These are phyloP conservation scores for Echites panduratus DNA, from an alignment of 257 asterid species.

Conservation along the genomic window DNA sequence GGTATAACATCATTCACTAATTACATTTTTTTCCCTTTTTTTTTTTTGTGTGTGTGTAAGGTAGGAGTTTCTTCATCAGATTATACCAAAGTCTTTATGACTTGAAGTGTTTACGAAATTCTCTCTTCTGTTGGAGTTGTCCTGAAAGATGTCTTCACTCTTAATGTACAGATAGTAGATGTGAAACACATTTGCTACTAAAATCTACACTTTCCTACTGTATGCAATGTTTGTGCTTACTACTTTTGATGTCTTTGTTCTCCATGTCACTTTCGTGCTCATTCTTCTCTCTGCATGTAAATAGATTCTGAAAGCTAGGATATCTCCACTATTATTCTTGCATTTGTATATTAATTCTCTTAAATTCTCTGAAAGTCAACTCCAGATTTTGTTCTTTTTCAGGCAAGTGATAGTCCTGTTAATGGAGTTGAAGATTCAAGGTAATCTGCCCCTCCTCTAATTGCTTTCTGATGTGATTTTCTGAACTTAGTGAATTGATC, in stretches of 20 bases:
- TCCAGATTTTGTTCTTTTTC: background rate
- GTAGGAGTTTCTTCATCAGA: background rate
- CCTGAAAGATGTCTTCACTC: background rate
- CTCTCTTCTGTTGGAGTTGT: background rate
- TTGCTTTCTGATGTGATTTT: constrained; percentile 1
- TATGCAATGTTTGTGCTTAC: background rate
- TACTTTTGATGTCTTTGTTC: too few relatives aligned
- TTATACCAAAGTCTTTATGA: background rate
- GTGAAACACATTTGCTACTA: background rate
- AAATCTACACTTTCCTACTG: background rate
- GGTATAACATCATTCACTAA: constrained; percentile 15
- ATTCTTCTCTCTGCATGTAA: background rate
- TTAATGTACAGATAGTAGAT: background rate
- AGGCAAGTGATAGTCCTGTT: constrained; percentile 9
- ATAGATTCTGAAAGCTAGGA: background rate
- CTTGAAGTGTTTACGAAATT: background rate
- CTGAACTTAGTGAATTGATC: background rate
- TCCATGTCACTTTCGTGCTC: background rate
- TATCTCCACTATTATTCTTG: background rate
- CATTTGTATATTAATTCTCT: background rate
- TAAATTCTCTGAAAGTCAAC: constrained; percentile 1
- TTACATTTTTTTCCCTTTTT: background rate
- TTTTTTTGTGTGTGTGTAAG: too few relatives aligned
- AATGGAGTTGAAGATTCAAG: constrained; percentile 4
- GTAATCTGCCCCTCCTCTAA: constrained; percentile 15